A percentile compares a stretch with the other conserved stretches of the same genome.
phyloP scores from a whole-genome alignment of 805 yeast species.

The Hanseniaspora hatyaiensis region DNA sequence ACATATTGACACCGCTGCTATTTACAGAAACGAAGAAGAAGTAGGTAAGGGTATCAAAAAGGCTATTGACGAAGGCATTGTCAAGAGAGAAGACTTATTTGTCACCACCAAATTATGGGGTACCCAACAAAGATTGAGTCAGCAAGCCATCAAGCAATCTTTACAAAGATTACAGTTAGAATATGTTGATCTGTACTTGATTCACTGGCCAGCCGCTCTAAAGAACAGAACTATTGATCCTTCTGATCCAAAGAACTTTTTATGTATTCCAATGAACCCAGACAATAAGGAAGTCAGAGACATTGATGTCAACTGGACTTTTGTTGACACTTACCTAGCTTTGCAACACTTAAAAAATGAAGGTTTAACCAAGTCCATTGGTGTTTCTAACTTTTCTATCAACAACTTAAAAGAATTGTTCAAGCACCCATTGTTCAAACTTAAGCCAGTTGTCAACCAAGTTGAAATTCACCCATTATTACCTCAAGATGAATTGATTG shows the following conservation, averaged over 20 bases:
- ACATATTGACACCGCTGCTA: conserved; percentile 69
- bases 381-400: conserved; percentile 62
- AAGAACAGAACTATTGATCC: conserved; percentile 37
- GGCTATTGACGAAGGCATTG: conserved; percentile 16
- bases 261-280: conserved; percentile 30
- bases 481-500: conserved; percentile 50
- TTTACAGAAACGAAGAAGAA: conserved; percentile 53
- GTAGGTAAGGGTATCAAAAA: conserved; percentile 42
- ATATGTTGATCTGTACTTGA: conserved; percentile 71
- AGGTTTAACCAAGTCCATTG: conserved; percentile 50
- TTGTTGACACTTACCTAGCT: conserved; percentile 48
- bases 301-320: conserved; percentile 33
- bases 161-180: conserved; percentile 61
- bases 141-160: conserved; percentile 50
- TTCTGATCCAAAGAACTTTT: conserved; percentile 23
- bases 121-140: conserved; percentile 67
- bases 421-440: conserved; percentile 36
- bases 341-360: conserved; percentile 48
- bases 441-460: conserved; percentile 62
- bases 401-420: conserved; percentile 42
- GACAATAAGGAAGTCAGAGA: conserved; percentile 31
- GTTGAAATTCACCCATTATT: conserved; percentile 65
- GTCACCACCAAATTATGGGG: conserved; percentile 85
- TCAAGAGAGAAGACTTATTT: conserved; percentile 44
- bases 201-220: conserved; percentile 85